A percentile compares a stretch with the other conserved stretches of the same genome.
Conservation (phyloP, 352 stramenopile genomes). For the Plasmopara muralis region DNA sequence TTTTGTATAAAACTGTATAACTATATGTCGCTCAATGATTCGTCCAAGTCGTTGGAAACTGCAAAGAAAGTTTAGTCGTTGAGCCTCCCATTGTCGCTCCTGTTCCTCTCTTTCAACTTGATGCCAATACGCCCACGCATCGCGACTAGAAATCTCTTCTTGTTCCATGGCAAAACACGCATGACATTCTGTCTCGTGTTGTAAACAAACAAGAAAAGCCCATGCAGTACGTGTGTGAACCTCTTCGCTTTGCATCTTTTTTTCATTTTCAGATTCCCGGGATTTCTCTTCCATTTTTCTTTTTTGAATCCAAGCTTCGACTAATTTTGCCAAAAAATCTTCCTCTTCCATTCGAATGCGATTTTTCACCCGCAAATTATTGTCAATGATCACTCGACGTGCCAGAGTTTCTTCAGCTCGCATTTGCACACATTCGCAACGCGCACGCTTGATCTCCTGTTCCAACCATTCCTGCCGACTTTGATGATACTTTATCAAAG, state of each 20-base stretch:
- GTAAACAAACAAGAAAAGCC: slow-evolving; percentile 3
- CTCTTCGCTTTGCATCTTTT: slow-evolving; percentile 21
- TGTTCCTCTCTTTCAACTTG: slow-evolving; percentile 5
- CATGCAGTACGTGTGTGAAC: slow-evolving; percentile 8
- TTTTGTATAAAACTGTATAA: slow-evolving; percentile 2
- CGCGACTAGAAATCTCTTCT: slow-evolving; percentile 16
- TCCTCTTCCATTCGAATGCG: slow-evolving; percentile 21
- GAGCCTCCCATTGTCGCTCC: too few species aligned
- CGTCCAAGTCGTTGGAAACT: slow-evolving; percentile 9
- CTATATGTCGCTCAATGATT: slow-evolving; percentile 3
- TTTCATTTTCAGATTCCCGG: slow-evolving; percentile 2
- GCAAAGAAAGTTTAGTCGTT: too few species aligned
- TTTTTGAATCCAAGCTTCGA: neutral
- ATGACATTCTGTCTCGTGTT: slow-evolving; percentile 11
- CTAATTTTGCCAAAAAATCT: slow-evolving; percentile 1
- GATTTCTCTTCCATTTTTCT: slow-evolving; percentile 5
- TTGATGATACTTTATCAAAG: slow-evolving; percentile 20
- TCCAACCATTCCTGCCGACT: slow-evolving; percentile 16
- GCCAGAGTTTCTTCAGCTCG: slow-evolving; percentile 36
- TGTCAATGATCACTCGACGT: slow-evolving; percentile 24
- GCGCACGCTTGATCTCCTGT: slow-evolving; percentile 19
- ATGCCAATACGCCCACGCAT: slow-evolving; percentile 10
- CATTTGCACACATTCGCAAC: slow-evolving; percentile 37
- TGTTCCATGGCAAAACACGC: slow-evolving; percentile 9
- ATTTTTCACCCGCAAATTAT: slow-evolving; percentile 16